Evolutionary conservation across 352 stramenopile genomes (phyloP).

Genomic region (Pythium phragmitis): DNA sequence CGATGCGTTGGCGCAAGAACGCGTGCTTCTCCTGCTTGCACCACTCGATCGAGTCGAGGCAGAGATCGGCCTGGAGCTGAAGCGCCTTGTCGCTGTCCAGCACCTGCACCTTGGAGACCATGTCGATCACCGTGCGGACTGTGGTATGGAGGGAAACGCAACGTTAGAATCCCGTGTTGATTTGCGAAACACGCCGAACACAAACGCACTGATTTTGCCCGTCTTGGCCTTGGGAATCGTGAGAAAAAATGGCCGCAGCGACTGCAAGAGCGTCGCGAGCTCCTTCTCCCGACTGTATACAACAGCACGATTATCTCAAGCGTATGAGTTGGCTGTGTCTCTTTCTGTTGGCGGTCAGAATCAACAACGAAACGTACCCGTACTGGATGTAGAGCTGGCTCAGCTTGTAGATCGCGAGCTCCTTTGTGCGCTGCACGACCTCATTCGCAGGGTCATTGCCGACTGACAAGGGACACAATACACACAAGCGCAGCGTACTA

Average conservation of each 20-base stretch:
- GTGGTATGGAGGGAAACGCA: not conserved
- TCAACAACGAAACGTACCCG: conserved; percentile 34
- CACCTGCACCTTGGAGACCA: conserved; percentile 91
- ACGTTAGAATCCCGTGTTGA: not conserved
- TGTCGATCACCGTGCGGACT: conserved; percentile 98
- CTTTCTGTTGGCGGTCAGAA: not conserved
- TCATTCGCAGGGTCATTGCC: conserved; percentile 60
- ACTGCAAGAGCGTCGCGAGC: conserved; percentile 82
- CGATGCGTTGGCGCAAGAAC: conserved; percentile 98
- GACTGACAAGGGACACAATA: conserved; percentile 27
- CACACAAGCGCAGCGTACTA: not conserved
- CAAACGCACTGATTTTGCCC: conserved; percentile 93
- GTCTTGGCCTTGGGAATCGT: conserved; percentile 97
- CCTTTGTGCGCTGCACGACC: conserved; percentile 91
- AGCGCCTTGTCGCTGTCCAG: conserved; percentile 90
- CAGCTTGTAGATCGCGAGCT: conserved; percentile 96
- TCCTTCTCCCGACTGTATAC: conserved; percentile 68
- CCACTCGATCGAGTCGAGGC: conserved; percentile 94
- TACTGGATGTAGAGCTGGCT: conserved; percentile 90
- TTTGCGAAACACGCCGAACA: not conserved
- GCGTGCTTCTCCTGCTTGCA: conserved; percentile 93
- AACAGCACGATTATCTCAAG: not conserved
- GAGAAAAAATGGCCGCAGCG: conserved; percentile 93
- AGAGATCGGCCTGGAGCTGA: conserved; percentile 94
- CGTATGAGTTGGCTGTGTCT: not conserved